phyloP scores from a whole-genome alignment of 768 basidiomycete genomes.

The Baorangia bicolor region DNA sequence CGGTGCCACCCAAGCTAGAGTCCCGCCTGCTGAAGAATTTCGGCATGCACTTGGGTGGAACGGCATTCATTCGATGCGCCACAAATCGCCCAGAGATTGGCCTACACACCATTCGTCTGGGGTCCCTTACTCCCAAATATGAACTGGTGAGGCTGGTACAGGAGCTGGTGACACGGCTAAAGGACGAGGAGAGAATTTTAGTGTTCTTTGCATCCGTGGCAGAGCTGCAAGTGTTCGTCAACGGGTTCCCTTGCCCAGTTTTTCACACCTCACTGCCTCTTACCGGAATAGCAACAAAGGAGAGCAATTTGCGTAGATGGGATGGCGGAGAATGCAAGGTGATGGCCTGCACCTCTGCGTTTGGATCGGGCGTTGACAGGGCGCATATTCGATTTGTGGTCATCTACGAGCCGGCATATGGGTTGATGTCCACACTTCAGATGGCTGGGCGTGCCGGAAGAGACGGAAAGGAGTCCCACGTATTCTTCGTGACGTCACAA shows the following conservation, averaged over 20 bases:
- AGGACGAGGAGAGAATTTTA: too few species aligned
- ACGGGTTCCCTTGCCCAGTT: too few species aligned
- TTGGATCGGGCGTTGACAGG: not conserved
- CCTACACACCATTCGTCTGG: too few species aligned
- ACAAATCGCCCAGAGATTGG: not conserved
- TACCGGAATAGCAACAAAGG: not conserved
- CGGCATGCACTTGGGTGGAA: not conserved
- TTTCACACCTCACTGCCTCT: too few species aligned
- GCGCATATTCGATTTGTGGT: not conserved
- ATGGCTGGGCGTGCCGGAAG: not conserved
- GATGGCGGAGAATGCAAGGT: not conserved
- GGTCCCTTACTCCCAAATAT: not conserved
- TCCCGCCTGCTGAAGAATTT: not conserved
- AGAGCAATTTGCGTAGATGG: not conserved
- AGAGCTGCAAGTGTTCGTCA: too few species aligned
- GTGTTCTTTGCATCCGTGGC: too few species aligned
- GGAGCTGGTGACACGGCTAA: not conserved
- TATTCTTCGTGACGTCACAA: not conserved
- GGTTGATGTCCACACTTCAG: not conserved
- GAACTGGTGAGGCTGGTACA: not conserved
- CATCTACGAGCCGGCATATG: not conserved
- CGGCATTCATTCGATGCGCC: not conserved
- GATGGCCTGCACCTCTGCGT: not conserved
- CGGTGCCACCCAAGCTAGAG: too few species aligned
- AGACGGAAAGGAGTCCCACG: not conserved